Evolutionary conservation across 1,284 basidiomycete species (phyloP).

Genomic region (Mycosarcoma mackinlayi): DNA sequence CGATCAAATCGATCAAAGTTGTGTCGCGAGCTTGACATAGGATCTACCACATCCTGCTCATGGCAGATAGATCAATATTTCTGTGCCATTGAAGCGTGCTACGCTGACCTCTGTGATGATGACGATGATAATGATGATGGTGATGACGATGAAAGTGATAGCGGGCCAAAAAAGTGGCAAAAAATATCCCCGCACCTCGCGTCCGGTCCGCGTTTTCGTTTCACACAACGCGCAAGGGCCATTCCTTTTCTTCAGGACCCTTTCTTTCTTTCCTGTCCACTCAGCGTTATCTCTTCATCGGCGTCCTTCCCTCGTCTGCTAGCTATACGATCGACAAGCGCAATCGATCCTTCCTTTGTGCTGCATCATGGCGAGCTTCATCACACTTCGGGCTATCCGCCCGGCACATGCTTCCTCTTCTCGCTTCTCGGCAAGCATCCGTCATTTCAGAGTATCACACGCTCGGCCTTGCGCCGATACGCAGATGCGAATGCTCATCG

Average conservation of each 20-base stretch:
- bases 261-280: neutral
- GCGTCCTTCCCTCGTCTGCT: neutral
- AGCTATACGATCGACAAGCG: too few species aligned
- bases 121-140: too few species aligned
- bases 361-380: conserved; percentile 6
- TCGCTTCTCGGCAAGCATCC: neutral
- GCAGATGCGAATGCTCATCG: conserved; percentile 63
- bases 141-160: neutral
- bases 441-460: conserved; percentile 7
- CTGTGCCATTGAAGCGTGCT: too few species aligned
- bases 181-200: conserved; percentile 1
- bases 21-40: too few species aligned
- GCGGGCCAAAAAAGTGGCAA: neutral
- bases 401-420: neutral
- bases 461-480: conserved; percentile 5
- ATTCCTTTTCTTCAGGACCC: neutral
- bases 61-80: too few species aligned
- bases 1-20: too few species aligned
- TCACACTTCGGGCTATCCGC: neutral
- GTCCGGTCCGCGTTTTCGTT: neutral
- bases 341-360: neutral
- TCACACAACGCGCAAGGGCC: neutral
- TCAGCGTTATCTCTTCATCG: too few species aligned
- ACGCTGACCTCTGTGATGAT: too few species aligned
- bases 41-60: too few species aligned